These are phyloP conservation scores for Macrolepiota fuliginosa DNA, from an alignment of 768 basidiomycete species.

Conservation along the genomic window DNA sequence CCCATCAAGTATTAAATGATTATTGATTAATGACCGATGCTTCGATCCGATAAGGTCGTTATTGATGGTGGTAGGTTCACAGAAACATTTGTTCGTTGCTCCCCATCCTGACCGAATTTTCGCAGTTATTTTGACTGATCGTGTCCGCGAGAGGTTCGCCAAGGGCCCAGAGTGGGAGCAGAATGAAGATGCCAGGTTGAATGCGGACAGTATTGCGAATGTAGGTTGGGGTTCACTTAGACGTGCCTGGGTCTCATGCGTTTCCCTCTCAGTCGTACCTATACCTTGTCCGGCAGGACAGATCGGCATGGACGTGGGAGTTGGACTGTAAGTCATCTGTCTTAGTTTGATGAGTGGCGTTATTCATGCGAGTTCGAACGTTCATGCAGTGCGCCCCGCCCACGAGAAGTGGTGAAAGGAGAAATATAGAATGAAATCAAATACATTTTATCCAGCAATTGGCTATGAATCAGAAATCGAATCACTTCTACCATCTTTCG, in stretches of 20 bases:
- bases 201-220: constrained; percentile 67
- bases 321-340: constrained; percentile 57
- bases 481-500: constrained; percentile 36
- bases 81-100: too few relatives aligned
- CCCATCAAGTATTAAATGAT: not conserved
- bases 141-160: constrained; percentile 19
- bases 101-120: not conserved
- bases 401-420: constrained; percentile 41
- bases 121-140: constrained; percentile 34
- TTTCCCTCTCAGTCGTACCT: constrained; percentile 52
- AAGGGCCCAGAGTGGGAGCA: constrained; percentile 38
- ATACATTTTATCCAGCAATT: not conserved
- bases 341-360: not conserved
- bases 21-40: not conserved
- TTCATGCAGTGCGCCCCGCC: constrained; percentile 37
- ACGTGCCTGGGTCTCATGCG: not conserved
- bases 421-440: not conserved
- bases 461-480: not conserved
- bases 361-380: not conserved
- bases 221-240: constrained; percentile 33
- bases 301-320: constrained; percentile 78
- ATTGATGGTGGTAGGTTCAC: constrained; percentile 57
- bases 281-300: constrained; percentile 64
- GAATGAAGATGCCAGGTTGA: constrained; percentile 47
- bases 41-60: constrained; percentile 41